phyloP scores from a whole-genome alignment of 2,329 filamentous ascomycete species.

The Trichoderma koningiopsis region DNA sequence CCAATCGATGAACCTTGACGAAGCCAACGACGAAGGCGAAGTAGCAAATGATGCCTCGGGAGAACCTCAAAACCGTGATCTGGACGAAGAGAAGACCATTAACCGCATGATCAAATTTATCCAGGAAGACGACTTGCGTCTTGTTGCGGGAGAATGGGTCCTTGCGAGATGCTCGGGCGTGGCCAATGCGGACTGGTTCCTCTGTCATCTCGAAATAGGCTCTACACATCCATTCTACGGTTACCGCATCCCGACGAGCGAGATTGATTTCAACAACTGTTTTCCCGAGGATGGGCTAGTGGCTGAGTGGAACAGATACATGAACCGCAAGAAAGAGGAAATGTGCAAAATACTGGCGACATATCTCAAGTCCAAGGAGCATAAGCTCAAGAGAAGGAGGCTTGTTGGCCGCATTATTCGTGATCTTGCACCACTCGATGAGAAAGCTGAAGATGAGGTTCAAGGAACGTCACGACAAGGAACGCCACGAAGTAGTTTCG shows the following conservation, averaged over 20 bases:
- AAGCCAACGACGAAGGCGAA: background rate
- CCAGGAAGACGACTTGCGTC: conserved; percentile 20
- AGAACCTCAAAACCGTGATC: background rate
- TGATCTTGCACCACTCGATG: conserved; percentile 5
- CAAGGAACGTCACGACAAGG: background rate
- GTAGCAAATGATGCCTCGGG: background rate
- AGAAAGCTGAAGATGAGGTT: background rate
- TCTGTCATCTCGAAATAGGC: conserved; percentile 25
- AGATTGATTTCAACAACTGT: conserved; percentile 23
- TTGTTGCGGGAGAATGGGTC: conserved; percentile 26
- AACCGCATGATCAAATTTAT: conserved; percentile 25
- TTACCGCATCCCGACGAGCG: conserved; percentile 23
- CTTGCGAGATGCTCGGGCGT: conserved; percentile 23
- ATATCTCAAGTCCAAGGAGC: conserved; percentile 15
- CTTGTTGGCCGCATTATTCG: conserved; percentile 4
- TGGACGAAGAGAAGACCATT: conserved; percentile 16
- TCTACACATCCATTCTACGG: conserved; percentile 25
- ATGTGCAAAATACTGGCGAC: conserved; percentile 23
- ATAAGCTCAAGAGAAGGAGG: conserved; percentile 10
- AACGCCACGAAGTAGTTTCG: background rate
- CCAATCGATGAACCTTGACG: background rate
- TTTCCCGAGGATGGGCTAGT: conserved; percentile 16
- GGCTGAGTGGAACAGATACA: conserved; percentile 23
- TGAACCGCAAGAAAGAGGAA: conserved; percentile 27
- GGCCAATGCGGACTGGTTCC: conserved; percentile 24